These are phyloP conservation scores for Edhazardia aedis DNA, from an alignment of 371 early-diverging fungal species.

Conservation along the genomic window DNA sequence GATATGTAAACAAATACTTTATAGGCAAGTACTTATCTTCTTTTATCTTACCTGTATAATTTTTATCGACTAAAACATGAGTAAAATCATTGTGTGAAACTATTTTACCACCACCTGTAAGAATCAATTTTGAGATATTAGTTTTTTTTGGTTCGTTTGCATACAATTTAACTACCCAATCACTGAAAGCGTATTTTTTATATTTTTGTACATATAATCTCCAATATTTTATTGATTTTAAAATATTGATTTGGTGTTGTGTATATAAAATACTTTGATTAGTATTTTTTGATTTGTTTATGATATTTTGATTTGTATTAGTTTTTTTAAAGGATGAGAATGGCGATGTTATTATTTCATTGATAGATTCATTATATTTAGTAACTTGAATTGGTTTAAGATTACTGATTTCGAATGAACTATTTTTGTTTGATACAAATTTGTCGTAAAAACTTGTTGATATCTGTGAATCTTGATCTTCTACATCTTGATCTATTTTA, in stretches of 20 bases:
- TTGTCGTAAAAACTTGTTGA: neutral
- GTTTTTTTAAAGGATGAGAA: too few species aligned
- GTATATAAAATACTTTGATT: too few species aligned
- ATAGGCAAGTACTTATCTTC: slow-evolving; percentile 14
- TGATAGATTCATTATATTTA: neutral
- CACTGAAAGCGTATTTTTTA: slow-evolving; percentile 34
- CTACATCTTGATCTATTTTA: slow-evolving; percentile 5
- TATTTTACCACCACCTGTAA: slow-evolving; percentile 31
- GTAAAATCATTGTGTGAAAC: slow-evolving; percentile 20
- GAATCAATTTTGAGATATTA: slow-evolving; percentile 16
- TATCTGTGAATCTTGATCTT: neutral
- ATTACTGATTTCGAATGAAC: neutral
- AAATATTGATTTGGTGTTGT: neutral
- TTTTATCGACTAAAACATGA: slow-evolving; percentile 38
- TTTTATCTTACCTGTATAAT: slow-evolving; percentile 18
- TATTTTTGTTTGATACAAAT: neutral
- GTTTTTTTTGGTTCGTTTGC: slow-evolving; percentile 13
- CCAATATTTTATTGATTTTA: slow-evolving; percentile 11
- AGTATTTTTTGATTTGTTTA: neutral
- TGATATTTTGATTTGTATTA: neutral
- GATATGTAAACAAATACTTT: slow-evolving; percentile 36
- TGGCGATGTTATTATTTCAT: too few species aligned
- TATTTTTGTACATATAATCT: slow-evolving; percentile 14
- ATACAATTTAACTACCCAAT: slow-evolving; percentile 37
- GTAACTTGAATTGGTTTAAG: neutral